A percentile compares a stretch with the other conserved stretches of the same genome.
phyloP scores from a whole-genome alignment of 2,329 filamentous ascomycete species.

The Hortaea sp. region DNA sequence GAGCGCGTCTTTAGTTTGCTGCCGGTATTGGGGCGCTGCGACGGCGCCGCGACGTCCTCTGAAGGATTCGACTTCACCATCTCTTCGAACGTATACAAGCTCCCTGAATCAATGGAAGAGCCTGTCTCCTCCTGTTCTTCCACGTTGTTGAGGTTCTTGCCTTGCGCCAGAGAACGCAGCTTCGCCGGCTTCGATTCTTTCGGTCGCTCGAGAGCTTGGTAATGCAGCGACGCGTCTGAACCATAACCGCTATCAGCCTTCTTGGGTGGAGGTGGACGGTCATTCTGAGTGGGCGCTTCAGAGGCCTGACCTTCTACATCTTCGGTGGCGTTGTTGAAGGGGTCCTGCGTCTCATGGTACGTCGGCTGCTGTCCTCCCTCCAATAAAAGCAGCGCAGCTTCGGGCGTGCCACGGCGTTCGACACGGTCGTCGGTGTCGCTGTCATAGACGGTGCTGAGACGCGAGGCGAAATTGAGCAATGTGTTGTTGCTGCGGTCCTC shows the following conservation, averaged over 20 bases:
- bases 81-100: constrained; percentile 14
- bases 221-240: constrained; percentile 17
- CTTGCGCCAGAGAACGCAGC: not conserved
- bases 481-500: constrained; percentile 5
- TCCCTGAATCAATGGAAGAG: constrained; percentile 3
- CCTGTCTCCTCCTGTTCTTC: constrained; percentile 1
- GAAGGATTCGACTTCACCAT: constrained; percentile 6
- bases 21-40: not conserved
- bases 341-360: too few species aligned
- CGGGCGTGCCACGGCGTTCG: constrained; percentile 9
- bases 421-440: constrained; percentile 9
- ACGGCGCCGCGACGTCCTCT: constrained; percentile 1
- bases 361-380: too few species aligned
- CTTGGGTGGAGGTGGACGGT: constrained; percentile 3
- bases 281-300: not conserved
- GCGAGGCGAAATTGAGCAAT: constrained; percentile 12
- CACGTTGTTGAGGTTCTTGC: not conserved
- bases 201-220: not conserved
- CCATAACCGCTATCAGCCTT: constrained; percentile 27
- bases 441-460: constrained; percentile 20
- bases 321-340: too few species aligned
- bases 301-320: too few species aligned
- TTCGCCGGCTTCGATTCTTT: not conserved
- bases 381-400: constrained; percentile 12
- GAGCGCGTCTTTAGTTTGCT: constrained; percentile 6